A percentile compares a stretch with the other conserved stretches of the same genome.
Conservation (phyloP, 306 rosid genomes). For the Medicago arabica region DNA sequence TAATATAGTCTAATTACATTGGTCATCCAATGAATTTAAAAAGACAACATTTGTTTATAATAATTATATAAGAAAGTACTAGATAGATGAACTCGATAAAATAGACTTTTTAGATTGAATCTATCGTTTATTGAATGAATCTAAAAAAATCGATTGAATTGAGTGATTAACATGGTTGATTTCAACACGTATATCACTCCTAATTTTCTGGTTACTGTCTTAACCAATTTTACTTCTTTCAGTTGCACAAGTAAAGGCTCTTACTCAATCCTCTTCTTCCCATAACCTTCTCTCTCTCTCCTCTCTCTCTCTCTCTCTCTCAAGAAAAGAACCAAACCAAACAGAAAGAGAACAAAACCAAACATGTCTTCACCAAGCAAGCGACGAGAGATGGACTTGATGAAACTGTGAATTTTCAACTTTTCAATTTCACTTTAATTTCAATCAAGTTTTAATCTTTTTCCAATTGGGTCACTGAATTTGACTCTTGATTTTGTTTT, state of each 20-base stretch:
- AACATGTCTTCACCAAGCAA: constrained; percentile 71
- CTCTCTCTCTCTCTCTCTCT: constrained; percentile 40
- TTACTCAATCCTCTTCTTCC: constrained; percentile 32
- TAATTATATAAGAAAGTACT: no score
- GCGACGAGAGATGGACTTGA: constrained; percentile 72
- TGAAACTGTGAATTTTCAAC: constrained; percentile 55
- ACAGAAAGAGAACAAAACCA: background rate
- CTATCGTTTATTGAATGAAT: no score
- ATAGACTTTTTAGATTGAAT: no score
- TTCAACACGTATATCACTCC: background rate
- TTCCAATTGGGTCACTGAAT: constrained; percentile 37
- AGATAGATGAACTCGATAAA: no score
- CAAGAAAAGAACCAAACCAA: constrained; percentile 13
- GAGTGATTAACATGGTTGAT: no score
- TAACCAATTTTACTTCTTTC: constrained; percentile 44
- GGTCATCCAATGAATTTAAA: no score
- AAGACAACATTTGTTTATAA: no score
- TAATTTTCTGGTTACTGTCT: constrained; percentile 30
- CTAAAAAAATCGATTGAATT: no score
- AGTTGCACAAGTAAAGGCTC: constrained; percentile 48
- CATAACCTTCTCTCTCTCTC: background rate
- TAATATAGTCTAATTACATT: no score
- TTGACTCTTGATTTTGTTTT: constrained; percentile 36
- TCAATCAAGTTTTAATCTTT: constrained; percentile 40
- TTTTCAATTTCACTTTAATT: background rate